Evolutionary conservation across 1,284 basidiomycete genomes (phyloP).

Genomic region (Microbotryomycetes sp.): DNA sequence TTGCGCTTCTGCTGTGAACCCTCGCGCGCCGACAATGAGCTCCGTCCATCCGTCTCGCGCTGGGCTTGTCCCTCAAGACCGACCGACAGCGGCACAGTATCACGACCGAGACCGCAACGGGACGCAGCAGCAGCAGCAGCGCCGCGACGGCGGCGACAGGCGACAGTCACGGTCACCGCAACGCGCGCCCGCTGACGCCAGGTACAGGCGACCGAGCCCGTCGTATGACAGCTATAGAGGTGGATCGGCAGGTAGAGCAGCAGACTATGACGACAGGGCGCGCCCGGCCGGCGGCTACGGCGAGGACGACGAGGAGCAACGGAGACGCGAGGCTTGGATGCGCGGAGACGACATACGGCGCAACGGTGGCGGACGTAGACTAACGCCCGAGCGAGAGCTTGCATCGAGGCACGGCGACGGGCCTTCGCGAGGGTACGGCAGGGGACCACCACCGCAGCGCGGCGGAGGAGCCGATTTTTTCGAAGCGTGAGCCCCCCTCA

Average conservation of each 20-base stretch:
- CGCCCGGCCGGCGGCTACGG: too few relatives aligned
- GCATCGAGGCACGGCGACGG: neutral
- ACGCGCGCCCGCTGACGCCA: too few relatives aligned
- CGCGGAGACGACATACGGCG: neutral
- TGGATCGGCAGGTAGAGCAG: too few relatives aligned
- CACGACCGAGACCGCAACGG: slow-evolving; percentile 1
- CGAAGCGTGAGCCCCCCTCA: slow-evolving; percentile 27
- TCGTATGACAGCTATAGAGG: neutral
- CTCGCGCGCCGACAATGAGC: slow-evolving; percentile 3
- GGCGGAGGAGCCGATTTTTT: slow-evolving; percentile 29
- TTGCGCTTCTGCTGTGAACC: neutral
- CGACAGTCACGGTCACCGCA: neutral
- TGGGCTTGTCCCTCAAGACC: neutral
- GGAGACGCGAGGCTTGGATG: neutral
- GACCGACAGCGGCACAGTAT: slow-evolving; percentile 7
- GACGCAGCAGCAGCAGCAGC: neutral
- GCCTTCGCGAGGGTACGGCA: neutral
- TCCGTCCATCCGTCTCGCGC: slow-evolving; percentile 2
- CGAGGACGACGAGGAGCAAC: neutral
- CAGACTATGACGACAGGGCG: neutral
- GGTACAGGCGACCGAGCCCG: neutral
- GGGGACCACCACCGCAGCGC: neutral
- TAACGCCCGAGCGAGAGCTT: neutral
- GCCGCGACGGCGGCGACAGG: neutral
- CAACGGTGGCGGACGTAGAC: neutral